Percentiles rank a stretch among this genome's conserved stretches.
Evolutionary conservation across 2,329 filamentous ascomycete genomes (phyloP).

Genomic region (Trichoderma arundinaceum): DNA sequence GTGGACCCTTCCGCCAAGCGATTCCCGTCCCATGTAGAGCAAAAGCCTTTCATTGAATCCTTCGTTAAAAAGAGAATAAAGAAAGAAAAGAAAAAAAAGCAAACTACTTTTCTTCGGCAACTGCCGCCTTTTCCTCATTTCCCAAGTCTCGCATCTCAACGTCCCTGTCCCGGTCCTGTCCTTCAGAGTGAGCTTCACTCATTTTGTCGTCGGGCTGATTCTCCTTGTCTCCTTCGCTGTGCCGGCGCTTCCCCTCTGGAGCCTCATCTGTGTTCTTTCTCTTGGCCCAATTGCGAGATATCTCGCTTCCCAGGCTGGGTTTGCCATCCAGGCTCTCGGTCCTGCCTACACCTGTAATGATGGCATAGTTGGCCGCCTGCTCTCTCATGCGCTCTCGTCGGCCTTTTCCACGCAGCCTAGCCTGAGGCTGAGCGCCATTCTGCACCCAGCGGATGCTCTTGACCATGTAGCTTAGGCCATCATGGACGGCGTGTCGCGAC

Average conservation of each 20-base stretch:
- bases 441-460: conserved; percentile 83
- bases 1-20: neutral
- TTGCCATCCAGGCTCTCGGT: conserved; percentile 38
- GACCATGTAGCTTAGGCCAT: conserved; percentile 89
- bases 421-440: conserved; percentile 68
- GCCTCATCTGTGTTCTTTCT: conserved; percentile 39
- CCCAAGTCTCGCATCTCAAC: conserved; percentile 43
- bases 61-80: neutral
- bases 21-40: conserved; percentile 5
- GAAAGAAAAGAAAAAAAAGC: neutral
- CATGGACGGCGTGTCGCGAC: conserved; percentile 62
- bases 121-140: conserved; percentile 22
- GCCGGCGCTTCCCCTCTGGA: conserved; percentile 39
- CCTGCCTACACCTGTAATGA: conserved; percentile 40
- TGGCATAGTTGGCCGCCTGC: conserved; percentile 49
- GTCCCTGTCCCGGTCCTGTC: conserved; percentile 37
- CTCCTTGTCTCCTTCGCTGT: conserved; percentile 55
- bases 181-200: conserved; percentile 25
- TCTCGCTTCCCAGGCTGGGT: conserved; percentile 39
- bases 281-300: conserved; percentile 45
- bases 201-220: conserved; percentile 44
- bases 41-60: neutral
- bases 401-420: conserved; percentile 60
- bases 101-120: conserved; percentile 32
- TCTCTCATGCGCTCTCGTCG: conserved; percentile 63